Conservation (phyloP, 768 basidiomycete genomes). For the Postia placenta region DNA sequence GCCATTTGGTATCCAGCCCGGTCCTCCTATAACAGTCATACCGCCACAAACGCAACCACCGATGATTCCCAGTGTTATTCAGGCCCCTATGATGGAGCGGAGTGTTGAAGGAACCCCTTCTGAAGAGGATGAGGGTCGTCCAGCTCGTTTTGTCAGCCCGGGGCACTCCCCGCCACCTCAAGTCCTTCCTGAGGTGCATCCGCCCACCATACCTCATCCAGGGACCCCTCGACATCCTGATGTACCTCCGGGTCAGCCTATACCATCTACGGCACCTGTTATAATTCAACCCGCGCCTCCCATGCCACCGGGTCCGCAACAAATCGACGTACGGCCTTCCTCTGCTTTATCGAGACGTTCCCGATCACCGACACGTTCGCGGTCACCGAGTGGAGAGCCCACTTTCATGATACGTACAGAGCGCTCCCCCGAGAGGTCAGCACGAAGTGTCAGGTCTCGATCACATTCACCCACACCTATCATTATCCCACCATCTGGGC, state of each 20-base stretch:
- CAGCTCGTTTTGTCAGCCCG: neutral
- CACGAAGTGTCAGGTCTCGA: neutral
- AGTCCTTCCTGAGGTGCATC: neutral
- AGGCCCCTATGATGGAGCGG: too few species aligned
- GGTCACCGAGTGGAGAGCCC: neutral
- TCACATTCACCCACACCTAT: neutral
- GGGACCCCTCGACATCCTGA: slow-evolving; percentile 3
- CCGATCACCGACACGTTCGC: too few species aligned
- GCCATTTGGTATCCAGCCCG: too few species aligned
- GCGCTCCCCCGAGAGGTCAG: neutral
- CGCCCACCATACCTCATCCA: neutral
- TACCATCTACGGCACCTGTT: neutral
- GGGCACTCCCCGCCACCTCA: neutral
- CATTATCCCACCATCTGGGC: neutral
- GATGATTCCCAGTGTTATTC: too few species aligned
- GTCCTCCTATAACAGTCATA: neutral
- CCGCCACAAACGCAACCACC: too few species aligned
- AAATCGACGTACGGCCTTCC: neutral
- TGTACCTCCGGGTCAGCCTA: slow-evolving; percentile 2
- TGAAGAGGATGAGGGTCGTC: neutral
- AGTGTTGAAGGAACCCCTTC: neutral
- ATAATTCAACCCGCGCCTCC: slow-evolving; percentile 8
- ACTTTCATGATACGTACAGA: neutral
- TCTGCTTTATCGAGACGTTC: neutral
- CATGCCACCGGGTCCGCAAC: neutral